These are phyloP conservation scores for Tanozyma kutaoensis DNA, from an alignment of 805 yeast genomes.

Conservation along the genomic window DNA sequence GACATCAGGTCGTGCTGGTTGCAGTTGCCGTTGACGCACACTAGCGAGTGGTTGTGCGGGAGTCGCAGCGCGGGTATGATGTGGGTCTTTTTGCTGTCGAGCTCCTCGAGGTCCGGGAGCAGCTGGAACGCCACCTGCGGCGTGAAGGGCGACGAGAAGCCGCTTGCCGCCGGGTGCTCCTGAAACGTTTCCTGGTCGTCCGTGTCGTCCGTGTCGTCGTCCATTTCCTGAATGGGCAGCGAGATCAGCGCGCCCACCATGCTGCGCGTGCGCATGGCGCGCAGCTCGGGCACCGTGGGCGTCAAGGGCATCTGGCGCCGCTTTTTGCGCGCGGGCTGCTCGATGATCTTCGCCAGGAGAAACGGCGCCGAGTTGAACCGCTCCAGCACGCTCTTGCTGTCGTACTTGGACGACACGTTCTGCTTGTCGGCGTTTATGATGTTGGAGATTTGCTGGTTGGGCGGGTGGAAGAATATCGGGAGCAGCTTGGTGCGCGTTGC, in stretches of 20 bases:
- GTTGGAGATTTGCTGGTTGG: conserved; percentile 23
- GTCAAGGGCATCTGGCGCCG: conserved; percentile 7
- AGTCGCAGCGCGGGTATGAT: conserved; percentile 24
- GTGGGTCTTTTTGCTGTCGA: conserved; percentile 29
- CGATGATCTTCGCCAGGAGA: conserved; percentile 26
- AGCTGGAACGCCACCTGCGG: conserved; percentile 30
- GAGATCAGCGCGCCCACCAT: conserved; percentile 22
- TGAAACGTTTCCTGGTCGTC: conserved; percentile 8
- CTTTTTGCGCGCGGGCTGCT: conserved; percentile 15
- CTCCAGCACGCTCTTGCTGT: conserved; percentile 26
- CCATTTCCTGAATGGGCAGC: conserved; percentile 30
- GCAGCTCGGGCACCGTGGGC: conserved; percentile 6
- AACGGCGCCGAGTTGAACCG: conserved; percentile 33
- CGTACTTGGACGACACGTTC: conserved; percentile 23
- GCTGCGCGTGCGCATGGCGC: conserved; percentile 30
- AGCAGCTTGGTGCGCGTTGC: conserved; percentile 31
- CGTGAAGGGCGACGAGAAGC: conserved; percentile 23
- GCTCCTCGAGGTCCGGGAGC: conserved; percentile 29
- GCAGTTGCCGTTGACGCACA: conserved; percentile 28
- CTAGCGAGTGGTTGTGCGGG: conserved; percentile 24
- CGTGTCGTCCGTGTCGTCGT: conserved; percentile 26
- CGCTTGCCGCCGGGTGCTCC: conserved; percentile 12
- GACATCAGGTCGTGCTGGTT: conserved; percentile 23
- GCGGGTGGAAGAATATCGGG: conserved; percentile 26
- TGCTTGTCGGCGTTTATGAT: conserved; percentile 28